phyloP scores from a whole-genome alignment of 345 rosid species.

The Capsella bursapastoris region DNA sequence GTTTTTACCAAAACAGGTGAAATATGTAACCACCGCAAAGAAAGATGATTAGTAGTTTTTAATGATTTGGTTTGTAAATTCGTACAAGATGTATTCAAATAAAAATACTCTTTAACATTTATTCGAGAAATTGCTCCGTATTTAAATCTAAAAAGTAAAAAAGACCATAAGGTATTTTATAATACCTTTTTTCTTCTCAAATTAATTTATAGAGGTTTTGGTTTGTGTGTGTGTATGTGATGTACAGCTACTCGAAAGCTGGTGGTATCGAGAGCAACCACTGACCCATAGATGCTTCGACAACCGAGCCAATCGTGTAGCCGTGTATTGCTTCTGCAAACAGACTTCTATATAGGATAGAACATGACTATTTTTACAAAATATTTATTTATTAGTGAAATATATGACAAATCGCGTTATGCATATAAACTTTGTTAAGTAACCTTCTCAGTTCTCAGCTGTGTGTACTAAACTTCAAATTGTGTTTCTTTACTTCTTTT shows the following conservation, averaged over 20 bases:
- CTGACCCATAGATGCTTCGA: background rate
- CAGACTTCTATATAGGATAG: too few species aligned
- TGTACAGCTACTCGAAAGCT: background rate
- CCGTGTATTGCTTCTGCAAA: background rate
- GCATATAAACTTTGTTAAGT: too few species aligned
- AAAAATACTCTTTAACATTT: too few species aligned
- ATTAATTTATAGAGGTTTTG: background rate
- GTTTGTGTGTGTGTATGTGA: background rate
- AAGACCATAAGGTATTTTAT: background rate
- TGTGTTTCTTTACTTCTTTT: too few species aligned
- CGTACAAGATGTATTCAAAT: too few species aligned
- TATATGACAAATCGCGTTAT: too few species aligned
- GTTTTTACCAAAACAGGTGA: background rate
- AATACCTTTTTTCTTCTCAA: background rate
- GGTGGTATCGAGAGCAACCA: background rate
- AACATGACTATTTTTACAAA: too few species aligned
- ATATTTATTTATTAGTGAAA: too few species aligned
- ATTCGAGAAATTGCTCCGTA: background rate
- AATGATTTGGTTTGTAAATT: too few species aligned
- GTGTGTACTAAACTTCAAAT: too few species aligned
- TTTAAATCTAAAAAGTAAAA: background rate
- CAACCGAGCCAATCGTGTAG: conserved; percentile 11
- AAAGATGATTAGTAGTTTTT: background rate
- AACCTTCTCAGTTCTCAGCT: too few species aligned
- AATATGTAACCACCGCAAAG: background rate